phyloP scores from a whole-genome alignment of 2,329 filamentous ascomycete species.

The Scedosporium apiospermum region DNA sequence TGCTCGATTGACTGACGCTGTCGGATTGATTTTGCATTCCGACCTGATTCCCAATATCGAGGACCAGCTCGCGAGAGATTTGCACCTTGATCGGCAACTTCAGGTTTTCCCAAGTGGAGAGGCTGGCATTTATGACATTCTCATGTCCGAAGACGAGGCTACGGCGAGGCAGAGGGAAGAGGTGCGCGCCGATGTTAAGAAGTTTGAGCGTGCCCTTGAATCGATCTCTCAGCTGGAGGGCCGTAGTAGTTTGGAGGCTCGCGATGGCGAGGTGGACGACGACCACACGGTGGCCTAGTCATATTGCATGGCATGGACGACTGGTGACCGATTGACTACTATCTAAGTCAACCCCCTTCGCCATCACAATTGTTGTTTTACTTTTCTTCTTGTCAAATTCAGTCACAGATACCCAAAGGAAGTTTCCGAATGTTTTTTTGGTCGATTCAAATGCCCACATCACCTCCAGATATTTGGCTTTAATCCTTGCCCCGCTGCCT shows the following conservation, averaged over 20 bases:
- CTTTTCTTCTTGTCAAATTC: neutral
- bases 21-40: conserved; percentile 36
- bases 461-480: too few species aligned
- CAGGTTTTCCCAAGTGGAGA: conserved; percentile 25
- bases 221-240: conserved; percentile 25
- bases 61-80: conserved; percentile 21
- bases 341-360: neutral
- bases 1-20: conserved; percentile 51
- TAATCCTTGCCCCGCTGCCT: too few species aligned
- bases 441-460: too few species aligned
- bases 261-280: neutral
- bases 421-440: too few species aligned
- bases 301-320: neutral
- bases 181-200: conserved; percentile 33
- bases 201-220: conserved; percentile 34
- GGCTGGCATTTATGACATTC: conserved; percentile 23
- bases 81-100: conserved; percentile 33
- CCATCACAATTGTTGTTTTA: neutral
- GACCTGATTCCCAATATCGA: conserved; percentile 38
- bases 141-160: conserved; percentile 39
- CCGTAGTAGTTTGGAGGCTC: conserved; percentile 2
- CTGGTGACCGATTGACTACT: neutral
- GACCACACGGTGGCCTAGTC: neutral
- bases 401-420: too few species aligned
- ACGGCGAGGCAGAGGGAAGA: conserved; percentile 30